A percentile compares a stretch with the other conserved stretches of the same genome.
Conservation (phyloP, 352 stramenopile species). For the Pythium pectinolyticum region DNA sequence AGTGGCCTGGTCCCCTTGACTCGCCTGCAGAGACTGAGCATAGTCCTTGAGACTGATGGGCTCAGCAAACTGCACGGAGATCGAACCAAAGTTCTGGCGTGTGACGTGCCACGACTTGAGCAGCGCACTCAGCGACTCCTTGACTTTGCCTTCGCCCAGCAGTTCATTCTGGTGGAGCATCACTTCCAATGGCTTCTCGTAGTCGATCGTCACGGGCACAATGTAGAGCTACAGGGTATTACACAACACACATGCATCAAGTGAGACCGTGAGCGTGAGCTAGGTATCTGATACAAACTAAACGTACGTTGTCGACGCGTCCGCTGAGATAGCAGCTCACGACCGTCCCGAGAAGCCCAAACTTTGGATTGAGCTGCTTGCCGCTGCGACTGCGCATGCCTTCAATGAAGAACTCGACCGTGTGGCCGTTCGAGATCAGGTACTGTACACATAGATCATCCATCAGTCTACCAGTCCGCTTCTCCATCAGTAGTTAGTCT, state of each 20-base stretch:
- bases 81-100: conserved; percentile 81
- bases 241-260: not conserved
- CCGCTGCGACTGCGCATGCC: conserved; percentile 79
- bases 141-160: conserved; percentile 76
- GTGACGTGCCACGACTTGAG: conserved; percentile 68
- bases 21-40: conserved; percentile 9
- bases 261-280: not conserved
- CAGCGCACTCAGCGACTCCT: conserved; percentile 70
- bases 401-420: conserved; percentile 88
- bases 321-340: conserved; percentile 70
- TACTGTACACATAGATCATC: conserved; percentile 38
- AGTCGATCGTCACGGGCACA: conserved; percentile 85
- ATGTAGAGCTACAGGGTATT: conserved; percentile 73
- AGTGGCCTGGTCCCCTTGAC: not conserved
- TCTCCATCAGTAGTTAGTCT: not conserved
- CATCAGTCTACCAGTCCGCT: not conserved
- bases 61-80: conserved; percentile 73
- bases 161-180: conserved; percentile 82
- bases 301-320: conserved; percentile 73
- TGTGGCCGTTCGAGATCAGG: conserved; percentile 68
- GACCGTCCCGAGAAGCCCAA: conserved; percentile 82
- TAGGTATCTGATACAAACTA: not conserved
- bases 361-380: conserved; percentile 82
- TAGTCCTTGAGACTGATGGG: conserved; percentile 71
- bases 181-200: conserved; percentile 83